A percentile compares a stretch with the other conserved stretches of the same genome.
phyloP scores from a whole-genome alignment of 305 asterid genomes.

The Ilex paraguariensis region DNA sequence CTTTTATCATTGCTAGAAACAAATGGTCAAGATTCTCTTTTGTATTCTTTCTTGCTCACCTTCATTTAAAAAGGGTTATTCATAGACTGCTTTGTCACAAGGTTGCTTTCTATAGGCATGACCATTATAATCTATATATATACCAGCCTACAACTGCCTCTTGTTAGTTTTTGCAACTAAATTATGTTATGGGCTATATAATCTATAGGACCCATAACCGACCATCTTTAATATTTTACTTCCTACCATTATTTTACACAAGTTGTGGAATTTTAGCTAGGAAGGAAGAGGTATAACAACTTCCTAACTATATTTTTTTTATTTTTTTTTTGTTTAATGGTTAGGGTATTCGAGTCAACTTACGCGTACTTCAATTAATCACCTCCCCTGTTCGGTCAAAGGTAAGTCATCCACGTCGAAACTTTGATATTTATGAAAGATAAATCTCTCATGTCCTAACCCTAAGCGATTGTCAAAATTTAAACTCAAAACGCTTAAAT shows the following conservation, averaged over 20 bases:
- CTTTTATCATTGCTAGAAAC: neutral
- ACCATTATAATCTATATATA: slow-evolving; percentile 1
- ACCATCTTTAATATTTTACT: neutral
- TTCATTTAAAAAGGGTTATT: slow-evolving; percentile 4
- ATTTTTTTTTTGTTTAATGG: too few species aligned
- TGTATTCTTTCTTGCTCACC: neutral
- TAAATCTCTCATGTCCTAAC: too few species aligned
- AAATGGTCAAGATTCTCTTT: slow-evolving; percentile 14
- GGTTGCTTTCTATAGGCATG: slow-evolving; percentile 23
- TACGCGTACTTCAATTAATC: too few species aligned
- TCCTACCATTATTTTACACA: neutral
- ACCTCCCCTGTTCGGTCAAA: too few species aligned
- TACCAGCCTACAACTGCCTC: slow-evolving; percentile 18
- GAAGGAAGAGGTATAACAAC: too few species aligned
- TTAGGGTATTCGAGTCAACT: too few species aligned
- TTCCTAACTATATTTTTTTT: neutral
- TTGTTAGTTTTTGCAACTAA: slow-evolving; percentile 18
- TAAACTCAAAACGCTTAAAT: too few species aligned
- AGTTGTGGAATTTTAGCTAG: neutral
- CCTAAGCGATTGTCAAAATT: too few species aligned
- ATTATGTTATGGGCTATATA: neutral
- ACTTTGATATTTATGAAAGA: too few species aligned
- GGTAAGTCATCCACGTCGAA: too few species aligned
- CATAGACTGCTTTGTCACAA: slow-evolving; percentile 14
- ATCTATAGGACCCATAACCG: neutral